Percentiles rank a stretch among this genome's conserved stretches.
Evolutionary conservation across 768 basidiomycete species (phyloP).

Genomic region (Russula sp.): DNA sequence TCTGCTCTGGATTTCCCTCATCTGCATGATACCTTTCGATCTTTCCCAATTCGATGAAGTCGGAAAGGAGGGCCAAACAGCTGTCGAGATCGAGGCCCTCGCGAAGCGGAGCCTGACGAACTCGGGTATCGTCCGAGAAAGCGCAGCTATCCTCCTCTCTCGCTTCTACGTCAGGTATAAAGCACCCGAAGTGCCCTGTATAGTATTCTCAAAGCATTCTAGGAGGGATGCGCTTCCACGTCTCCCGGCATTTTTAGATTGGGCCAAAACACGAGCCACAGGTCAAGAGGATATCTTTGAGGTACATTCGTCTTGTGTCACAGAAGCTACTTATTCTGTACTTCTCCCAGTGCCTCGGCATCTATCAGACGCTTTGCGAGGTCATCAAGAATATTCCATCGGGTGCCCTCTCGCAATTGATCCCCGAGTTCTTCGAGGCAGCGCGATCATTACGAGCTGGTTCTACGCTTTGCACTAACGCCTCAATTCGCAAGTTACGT

Average conservation of each 20-base stretch:
- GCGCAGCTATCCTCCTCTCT: slow-evolving; percentile 74
- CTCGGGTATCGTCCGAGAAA: slow-evolving; percentile 82
- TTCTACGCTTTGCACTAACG: slow-evolving; percentile 45
- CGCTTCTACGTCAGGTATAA: slow-evolving; percentile 70
- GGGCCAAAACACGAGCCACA: slow-evolving; percentile 3
- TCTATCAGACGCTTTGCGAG: slow-evolving; percentile 65
- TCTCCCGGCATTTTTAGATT: slow-evolving; percentile 15
- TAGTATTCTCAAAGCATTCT: slow-evolving; percentile 18
- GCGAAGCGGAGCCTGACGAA: slow-evolving; percentile 53
- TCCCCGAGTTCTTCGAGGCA: slow-evolving; percentile 42
- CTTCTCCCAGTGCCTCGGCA: slow-evolving; percentile 53
- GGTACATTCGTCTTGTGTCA: slow-evolving; percentile 4
- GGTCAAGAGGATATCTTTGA: slow-evolving; percentile 18
- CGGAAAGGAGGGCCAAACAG: slow-evolving; percentile 48
- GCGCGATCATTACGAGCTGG: slow-evolving; percentile 39
- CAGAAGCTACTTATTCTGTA: background rate
- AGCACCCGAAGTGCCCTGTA: slow-evolving; percentile 13
- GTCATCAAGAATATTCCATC: slow-evolving; percentile 58
- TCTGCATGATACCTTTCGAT: slow-evolving; percentile 92
- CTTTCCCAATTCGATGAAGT: slow-evolving; percentile 76
- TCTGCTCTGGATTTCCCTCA: slow-evolving; percentile 89
- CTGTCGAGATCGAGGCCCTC: slow-evolving; percentile 47
- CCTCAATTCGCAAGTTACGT: slow-evolving; percentile 60
- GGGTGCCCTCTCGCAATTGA: slow-evolving; percentile 43
- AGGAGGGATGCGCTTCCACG: slow-evolving; percentile 47